These are phyloP conservation scores for Helianthus annuus DNA, from an alignment of 129 eudicot genomes.

Conservation along the genomic window DNA sequence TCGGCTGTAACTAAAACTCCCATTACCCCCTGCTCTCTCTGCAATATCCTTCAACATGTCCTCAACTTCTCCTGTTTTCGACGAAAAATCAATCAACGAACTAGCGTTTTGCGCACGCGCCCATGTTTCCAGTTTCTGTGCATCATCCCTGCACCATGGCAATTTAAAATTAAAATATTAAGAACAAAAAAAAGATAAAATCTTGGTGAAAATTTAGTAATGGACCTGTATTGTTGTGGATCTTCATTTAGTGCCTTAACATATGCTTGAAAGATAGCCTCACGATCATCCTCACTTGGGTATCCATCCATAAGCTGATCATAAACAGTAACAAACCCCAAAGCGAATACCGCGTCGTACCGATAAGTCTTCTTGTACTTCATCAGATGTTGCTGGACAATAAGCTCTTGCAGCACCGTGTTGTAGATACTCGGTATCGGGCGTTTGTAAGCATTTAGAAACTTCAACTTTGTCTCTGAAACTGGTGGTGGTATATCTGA, in stretches of 20 bases:
- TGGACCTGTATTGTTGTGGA: slow-evolving; percentile 76
- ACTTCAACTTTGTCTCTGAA: slow-evolving; percentile 71
- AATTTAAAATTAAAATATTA: neutral
- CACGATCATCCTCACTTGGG: slow-evolving; percentile 84
- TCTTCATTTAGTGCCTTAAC: slow-evolving; percentile 80
- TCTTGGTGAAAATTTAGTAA: slow-evolving; percentile 13
- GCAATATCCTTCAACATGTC: slow-evolving; percentile 78
- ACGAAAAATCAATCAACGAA: slow-evolving; percentile 76
- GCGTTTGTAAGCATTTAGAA: slow-evolving; percentile 76
- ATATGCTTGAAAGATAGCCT: slow-evolving; percentile 78
- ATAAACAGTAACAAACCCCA: slow-evolving; percentile 92
- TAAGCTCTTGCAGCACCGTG: slow-evolving; percentile 78
- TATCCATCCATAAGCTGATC: slow-evolving; percentile 98
- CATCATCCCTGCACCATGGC: slow-evolving; percentile 57
- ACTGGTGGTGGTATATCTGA: slow-evolving; percentile 50
- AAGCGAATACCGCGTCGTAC: slow-evolving; percentile 85
- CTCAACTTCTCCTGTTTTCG: slow-evolving; percentile 81
- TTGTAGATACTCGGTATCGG: slow-evolving; percentile 96
- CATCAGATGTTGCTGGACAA: slow-evolving; percentile 88
- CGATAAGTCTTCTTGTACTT: slow-evolving; percentile 75
- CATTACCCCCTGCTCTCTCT: slow-evolving; percentile 75
- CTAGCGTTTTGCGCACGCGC: slow-evolving; percentile 64
- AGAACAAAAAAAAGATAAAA: neutral
- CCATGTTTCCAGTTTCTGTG: slow-evolving; percentile 87
- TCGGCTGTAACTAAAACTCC: slow-evolving; percentile 87